Conservation (phyloP, 352 stramenopile genomes). For the Phytophthora pisi region DNA sequence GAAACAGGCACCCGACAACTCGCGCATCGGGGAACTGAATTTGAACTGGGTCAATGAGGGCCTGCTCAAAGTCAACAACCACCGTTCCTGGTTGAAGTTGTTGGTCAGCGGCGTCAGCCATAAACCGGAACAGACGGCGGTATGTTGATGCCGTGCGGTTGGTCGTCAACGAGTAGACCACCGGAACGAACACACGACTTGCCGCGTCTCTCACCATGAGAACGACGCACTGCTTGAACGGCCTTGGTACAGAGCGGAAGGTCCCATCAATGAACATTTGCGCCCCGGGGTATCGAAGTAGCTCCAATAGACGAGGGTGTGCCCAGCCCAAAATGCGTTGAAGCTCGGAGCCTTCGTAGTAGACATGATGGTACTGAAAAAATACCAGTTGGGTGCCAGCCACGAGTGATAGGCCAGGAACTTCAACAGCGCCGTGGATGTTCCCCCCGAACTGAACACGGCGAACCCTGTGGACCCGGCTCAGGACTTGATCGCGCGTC, state of each 20-base stretch:
- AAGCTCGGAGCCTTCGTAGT: not conserved
- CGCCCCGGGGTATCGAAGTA: constrained; percentile 3
- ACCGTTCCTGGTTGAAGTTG: constrained; percentile 14
- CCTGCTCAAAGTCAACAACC: constrained; percentile 23
- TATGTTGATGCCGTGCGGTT: constrained; percentile 10
- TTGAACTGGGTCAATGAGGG: constrained; percentile 15
- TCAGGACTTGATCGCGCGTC: too few relatives aligned
- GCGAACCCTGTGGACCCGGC: too few relatives aligned
- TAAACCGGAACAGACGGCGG: constrained; percentile 15
- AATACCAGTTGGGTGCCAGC: not conserved
- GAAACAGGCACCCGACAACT: constrained; percentile 20
- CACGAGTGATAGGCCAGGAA: too few relatives aligned
- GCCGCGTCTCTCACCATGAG: constrained; percentile 23
- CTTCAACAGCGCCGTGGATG: too few relatives aligned
- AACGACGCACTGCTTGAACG: constrained; percentile 26
- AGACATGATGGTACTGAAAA: constrained; percentile 4
- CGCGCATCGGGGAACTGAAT: constrained; percentile 12
- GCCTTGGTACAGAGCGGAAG: constrained; percentile 15
- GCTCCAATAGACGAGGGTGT: constrained; percentile 13
- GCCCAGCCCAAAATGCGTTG: constrained; percentile 29
- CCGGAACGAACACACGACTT: constrained; percentile 14
- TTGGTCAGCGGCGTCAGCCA: constrained; percentile 3
- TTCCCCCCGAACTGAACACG: too few relatives aligned
- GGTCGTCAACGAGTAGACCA: constrained; percentile 15
- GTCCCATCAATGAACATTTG: constrained; percentile 33